Base-by-base conservation (phyloP, 352 stramenopile genomes). In the Aphanomyces stellatus region DNA sequence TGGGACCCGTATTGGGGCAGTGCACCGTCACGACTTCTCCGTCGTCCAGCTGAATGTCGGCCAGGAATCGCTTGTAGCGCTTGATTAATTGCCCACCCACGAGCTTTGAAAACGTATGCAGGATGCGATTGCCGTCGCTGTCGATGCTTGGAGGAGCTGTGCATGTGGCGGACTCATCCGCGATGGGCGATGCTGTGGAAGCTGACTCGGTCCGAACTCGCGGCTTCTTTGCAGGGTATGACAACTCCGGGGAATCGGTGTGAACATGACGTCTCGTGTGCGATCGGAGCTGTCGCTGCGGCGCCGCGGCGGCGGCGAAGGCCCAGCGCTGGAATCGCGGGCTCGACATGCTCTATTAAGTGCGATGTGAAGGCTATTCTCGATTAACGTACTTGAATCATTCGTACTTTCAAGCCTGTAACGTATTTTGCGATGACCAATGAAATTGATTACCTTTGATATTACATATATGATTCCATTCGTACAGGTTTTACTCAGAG, bases 21-120 rank as follows among this genome's bases (percentile, higher is more conserved):
- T 93, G 88, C 34, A 93, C 76, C n/a, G 85, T 93, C 33, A 76
- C 68, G 42, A 87, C 68, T 25, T 82, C 48, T 22, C 46, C 56
- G 6, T 75, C 62, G 10, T 69, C 73, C 0, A 93, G 73, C 72
- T 91, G 78, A 4, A 93, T 76, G 34, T 93, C 85, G 3, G 85
- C 83, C 17, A 93, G 73, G 64, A 93, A 93, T 8, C 85, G 79
- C 63, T 93, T 93, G 80, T 93, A 93, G 28, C 85, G 81, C 37
- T 80, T 72, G 53, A 92, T 49, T 19, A 92, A 66, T 2, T 79
- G 70, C 4, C 77, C 85, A 8, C 75, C 72, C 3, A 88, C 72
- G 15, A 93, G 71, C 35, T 70, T 77, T 10, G 71, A 66, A 62
- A 92, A 93, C 24, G 61, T 33, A 25, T 85, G 72, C 46, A 93